These are phyloP conservation scores for Ustilago vetiveriae DNA, from an alignment of 1,284 basidiomycete genomes.

Conservation along the genomic window DNA sequence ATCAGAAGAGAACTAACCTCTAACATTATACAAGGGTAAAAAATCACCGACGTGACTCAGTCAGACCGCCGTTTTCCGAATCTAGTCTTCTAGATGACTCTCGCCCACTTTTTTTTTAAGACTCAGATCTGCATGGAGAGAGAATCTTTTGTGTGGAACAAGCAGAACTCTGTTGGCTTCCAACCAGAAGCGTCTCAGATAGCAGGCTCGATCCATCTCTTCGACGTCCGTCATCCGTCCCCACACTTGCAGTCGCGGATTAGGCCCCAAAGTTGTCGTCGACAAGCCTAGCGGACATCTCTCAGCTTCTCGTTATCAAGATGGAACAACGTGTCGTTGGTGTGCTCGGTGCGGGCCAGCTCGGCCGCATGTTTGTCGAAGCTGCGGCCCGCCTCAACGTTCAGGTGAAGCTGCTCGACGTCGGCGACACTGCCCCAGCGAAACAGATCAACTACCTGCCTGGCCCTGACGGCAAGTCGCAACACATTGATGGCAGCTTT, in stretches of 20 bases:
- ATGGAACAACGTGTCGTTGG: constrained; percentile 58
- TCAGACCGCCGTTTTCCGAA: background rate
- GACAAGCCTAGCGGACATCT: background rate
- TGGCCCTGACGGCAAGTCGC: constrained; percentile 54
- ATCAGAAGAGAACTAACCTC: too few relatives aligned
- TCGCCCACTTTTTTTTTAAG: background rate
- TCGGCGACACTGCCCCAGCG: constrained; percentile 81
- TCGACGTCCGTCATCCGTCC: constrained; percentile 4
- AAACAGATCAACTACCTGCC: constrained; percentile 77
- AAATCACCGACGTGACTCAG: background rate
- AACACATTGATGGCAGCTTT: constrained; percentile 90
- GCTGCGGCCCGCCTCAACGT: constrained; percentile 89
- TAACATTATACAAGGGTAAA: too few relatives aligned
- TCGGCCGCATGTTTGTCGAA: constrained; percentile 95
- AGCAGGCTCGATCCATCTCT: background rate
- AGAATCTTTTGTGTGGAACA: too few relatives aligned
- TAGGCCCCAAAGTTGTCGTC: background rate
- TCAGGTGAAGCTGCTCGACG: constrained; percentile 86
- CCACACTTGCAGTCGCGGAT: background rate
- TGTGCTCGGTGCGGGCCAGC: constrained; percentile 84
- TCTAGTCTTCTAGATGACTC: background rate
- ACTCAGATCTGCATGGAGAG: too few relatives aligned
- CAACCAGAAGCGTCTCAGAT: constrained; percentile 2
- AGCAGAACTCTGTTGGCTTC: background rate
- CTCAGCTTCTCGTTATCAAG: constrained; percentile 1